Evolutionary conservation across 2,329 filamentous ascomycete species (phyloP).

Genomic region (Ascochyta lentis): DNA sequence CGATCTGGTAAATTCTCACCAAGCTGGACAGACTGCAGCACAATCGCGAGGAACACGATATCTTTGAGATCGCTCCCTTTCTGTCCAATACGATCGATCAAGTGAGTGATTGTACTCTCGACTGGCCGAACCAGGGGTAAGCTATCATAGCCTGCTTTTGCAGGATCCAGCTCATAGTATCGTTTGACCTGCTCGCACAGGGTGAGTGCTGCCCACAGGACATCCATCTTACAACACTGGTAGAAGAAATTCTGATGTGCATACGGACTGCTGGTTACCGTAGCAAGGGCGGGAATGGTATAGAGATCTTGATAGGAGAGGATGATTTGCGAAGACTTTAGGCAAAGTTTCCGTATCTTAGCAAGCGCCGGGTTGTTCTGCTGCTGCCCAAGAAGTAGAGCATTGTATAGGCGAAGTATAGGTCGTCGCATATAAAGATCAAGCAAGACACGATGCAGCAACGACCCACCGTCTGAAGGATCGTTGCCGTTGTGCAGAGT

Average conservation of each 20-base stretch:
- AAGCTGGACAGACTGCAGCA: slow-evolving; percentile 25
- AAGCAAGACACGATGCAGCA: slow-evolving; percentile 25
- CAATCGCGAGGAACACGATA: slow-evolving; percentile 27
- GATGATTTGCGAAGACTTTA: slow-evolving; percentile 28
- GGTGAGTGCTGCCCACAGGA: slow-evolving; percentile 40
- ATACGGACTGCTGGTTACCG: slow-evolving; percentile 4
- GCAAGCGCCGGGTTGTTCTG: not conserved
- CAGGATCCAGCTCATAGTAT: not conserved
- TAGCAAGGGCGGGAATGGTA: slow-evolving; percentile 7
- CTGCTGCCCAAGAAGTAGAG: slow-evolving; percentile 26
- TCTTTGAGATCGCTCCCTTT: slow-evolving; percentile 31
- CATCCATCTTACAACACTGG: slow-evolving; percentile 37
- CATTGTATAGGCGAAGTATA: slow-evolving; percentile 27
- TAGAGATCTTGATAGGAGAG: slow-evolving; percentile 30
- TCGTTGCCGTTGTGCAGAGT: slow-evolving; percentile 9
- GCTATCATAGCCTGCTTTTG: not conserved
- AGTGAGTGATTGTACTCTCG: slow-evolving; percentile 19
- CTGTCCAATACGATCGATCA: slow-evolving; percentile 23
- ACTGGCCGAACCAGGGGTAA: slow-evolving; percentile 14
- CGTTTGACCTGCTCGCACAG: slow-evolving; percentile 40
- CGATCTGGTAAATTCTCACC: slow-evolving; percentile 1
- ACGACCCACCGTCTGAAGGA: slow-evolving; percentile 10
- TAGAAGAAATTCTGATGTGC: slow-evolving; percentile 37
- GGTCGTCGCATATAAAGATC: slow-evolving; percentile 29
- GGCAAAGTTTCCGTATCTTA: slow-evolving; percentile 24